Evolutionary conservation across 352 stramenopile species (phyloP).

Genomic region (Saprolegnia diclina): DNA sequence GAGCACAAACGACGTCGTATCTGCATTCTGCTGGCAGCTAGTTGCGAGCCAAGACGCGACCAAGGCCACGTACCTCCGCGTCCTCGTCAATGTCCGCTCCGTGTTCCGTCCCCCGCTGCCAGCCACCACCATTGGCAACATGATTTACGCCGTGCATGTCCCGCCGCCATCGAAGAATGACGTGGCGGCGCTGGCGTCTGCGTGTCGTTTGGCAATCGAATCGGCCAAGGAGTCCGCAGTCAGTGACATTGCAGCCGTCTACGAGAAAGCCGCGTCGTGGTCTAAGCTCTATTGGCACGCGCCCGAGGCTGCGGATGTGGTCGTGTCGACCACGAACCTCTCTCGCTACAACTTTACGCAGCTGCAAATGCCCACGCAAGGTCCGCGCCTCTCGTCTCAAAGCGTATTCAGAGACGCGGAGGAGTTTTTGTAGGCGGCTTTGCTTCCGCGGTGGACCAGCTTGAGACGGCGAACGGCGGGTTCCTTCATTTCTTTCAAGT

Average conservation of each 20-base stretch:
- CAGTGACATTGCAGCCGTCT: background rate
- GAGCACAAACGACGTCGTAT: slow-evolving; percentile 4
- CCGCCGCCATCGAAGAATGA: background rate
- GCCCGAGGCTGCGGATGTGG: background rate
- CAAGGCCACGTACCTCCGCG: slow-evolving; percentile 5
- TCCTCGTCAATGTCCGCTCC: slow-evolving; percentile 2
- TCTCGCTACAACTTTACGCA: background rate
- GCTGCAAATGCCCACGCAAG: background rate
- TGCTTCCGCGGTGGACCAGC: slow-evolving; percentile 7
- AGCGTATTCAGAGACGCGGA: background rate
- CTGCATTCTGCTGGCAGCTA: background rate
- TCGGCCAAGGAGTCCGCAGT: background rate
- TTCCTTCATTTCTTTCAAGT: slow-evolving; percentile 13
- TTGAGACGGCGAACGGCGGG: background rate
- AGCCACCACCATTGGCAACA: background rate
- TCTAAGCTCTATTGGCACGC: slow-evolving; percentile 4
- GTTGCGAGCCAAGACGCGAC: background rate
- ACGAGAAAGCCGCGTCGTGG: slow-evolving; percentile 1
- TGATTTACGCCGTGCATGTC: slow-evolving; percentile 6
- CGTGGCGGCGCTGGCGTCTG: background rate
- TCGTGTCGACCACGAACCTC: slow-evolving; percentile 5
- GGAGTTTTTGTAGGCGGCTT: background rate
- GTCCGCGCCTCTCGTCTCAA: background rate
- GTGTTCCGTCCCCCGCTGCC: background rate
- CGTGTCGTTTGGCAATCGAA: background rate